These are phyloP conservation scores for Dioscorea zingiberensis DNA, from an alignment of 106 monocot genomes.

Conservation along the genomic window DNA sequence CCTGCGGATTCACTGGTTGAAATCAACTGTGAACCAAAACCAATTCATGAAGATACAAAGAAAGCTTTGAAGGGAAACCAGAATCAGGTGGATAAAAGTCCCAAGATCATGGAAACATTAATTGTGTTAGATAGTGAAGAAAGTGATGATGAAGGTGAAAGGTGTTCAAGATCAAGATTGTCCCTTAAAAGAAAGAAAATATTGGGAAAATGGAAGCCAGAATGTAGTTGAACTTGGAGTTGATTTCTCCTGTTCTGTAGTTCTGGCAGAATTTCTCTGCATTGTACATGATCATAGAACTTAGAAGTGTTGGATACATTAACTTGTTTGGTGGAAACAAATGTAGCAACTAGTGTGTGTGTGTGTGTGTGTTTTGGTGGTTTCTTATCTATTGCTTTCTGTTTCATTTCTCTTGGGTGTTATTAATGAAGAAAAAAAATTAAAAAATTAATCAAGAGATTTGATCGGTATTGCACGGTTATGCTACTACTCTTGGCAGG, in stretches of 20 bases:
- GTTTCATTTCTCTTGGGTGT: no score
- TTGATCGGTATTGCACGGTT: no score
- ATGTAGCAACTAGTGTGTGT: no score
- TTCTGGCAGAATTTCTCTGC: neutral
- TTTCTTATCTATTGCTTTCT: no score
- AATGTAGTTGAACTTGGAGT: neutral
- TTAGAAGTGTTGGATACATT: no score
- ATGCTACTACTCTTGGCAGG: no score
- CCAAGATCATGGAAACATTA: conserved; percentile 17
- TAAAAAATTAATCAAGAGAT: no score
- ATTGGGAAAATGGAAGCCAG: conserved; percentile 5
- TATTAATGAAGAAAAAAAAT: no score
- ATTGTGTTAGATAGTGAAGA: conserved; percentile 84
- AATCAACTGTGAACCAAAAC: neutral
- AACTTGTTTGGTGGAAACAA: no score
- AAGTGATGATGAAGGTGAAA: conserved; percentile 54
- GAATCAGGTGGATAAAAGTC: conserved; percentile 6
- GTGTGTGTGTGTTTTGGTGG: no score
- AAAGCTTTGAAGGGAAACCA: neutral
- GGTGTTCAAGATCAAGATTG: conserved; percentile 25
- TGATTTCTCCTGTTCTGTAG: neutral
- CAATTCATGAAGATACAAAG: neutral
- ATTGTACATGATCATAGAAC: neutral
- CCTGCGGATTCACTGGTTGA: neutral
- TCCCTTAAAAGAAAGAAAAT: conserved; percentile 22